phyloP scores from a whole-genome alignment of 352 stramenopile species.

The Phytophthora parvispora region DNA sequence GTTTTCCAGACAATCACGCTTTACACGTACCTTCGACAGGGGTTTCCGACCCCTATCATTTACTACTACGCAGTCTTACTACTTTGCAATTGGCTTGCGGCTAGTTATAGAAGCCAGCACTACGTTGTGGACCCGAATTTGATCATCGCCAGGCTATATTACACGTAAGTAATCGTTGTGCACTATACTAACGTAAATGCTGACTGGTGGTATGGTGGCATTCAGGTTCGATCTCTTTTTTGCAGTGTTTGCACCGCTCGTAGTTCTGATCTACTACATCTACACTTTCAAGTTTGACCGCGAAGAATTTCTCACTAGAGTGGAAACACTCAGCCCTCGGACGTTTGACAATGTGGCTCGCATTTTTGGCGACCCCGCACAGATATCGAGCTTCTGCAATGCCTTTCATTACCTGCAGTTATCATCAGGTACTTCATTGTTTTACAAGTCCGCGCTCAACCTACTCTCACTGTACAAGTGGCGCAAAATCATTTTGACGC shows the following conservation, averaged over 20 bases:
- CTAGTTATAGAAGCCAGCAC: neutral
- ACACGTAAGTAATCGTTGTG: neutral
- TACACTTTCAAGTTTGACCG: neutral
- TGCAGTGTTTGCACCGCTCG: neutral
- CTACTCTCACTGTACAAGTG: neutral
- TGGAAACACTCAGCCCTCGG: neutral
- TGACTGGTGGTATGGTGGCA: neutral
- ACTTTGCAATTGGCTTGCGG: neutral
- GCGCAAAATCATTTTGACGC: conserved; percentile 1
- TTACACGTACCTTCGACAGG: neutral
- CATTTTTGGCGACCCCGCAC: neutral
- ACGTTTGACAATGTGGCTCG: neutral
- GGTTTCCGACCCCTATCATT: neutral
- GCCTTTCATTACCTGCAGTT: neutral
- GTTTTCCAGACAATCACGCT: neutral
- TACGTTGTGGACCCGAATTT: neutral
- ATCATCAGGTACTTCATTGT: neutral
- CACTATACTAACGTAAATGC: neutral
- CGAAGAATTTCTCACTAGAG: neutral
- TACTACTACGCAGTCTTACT: neutral
- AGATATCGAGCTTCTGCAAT: neutral
- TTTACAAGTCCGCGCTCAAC: neutral
- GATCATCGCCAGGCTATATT: neutral
- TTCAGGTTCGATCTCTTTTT: neutral
- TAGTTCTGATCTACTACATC: neutral